These are phyloP conservation scores for Ogataea allantospora DNA, from an alignment of 805 yeast species.

Conservation along the genomic window DNA sequence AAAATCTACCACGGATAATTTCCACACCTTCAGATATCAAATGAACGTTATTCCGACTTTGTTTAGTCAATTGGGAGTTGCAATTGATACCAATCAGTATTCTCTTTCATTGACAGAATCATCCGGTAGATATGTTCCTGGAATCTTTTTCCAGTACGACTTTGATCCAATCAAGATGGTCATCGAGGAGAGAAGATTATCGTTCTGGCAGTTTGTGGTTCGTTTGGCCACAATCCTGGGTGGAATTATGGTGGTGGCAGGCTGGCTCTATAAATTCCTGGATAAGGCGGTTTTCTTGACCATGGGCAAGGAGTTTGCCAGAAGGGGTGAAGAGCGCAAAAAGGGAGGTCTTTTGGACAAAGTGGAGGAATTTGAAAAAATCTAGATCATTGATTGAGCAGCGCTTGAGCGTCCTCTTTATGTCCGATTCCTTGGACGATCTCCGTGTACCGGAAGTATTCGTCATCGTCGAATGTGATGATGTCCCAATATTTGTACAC, in stretches of 20 bases:
- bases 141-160: slow-evolving; percentile 78
- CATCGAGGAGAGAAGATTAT: slow-evolving; percentile 67
- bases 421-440: slow-evolving; percentile 22
- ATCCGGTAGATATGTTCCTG: slow-evolving; percentile 50
- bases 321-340: slow-evolving; percentile 46
- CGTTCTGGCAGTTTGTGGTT: slow-evolving; percentile 75
- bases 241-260: slow-evolving; percentile 69
- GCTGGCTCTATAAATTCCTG: slow-evolving; percentile 57
- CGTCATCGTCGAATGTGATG: slow-evolving; percentile 91
- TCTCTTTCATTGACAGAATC: slow-evolving; percentile 53
- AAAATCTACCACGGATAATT: slow-evolving; percentile 47
- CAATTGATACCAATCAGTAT: slow-evolving; percentile 81
- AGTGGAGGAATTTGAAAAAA: slow-evolving; percentile 29
- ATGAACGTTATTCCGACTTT: slow-evolving; percentile 82
- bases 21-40: slow-evolving; percentile 60
- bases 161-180: slow-evolving; percentile 82
- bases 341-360: slow-evolving; percentile 31
- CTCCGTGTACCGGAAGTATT: slow-evolving; percentile 50
- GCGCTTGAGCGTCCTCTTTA: slow-evolving; percentile 19
- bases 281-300: slow-evolving; percentile 52
- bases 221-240: slow-evolving; percentile 80
- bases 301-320: slow-evolving; percentile 57
- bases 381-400: slow-evolving; percentile 16
- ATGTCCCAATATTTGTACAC: slow-evolving; percentile 95
- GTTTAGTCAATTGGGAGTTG: slow-evolving; percentile 67